Conservation (phyloP, 148 eudicot species). For the Chenopodium suecicum region DNA sequence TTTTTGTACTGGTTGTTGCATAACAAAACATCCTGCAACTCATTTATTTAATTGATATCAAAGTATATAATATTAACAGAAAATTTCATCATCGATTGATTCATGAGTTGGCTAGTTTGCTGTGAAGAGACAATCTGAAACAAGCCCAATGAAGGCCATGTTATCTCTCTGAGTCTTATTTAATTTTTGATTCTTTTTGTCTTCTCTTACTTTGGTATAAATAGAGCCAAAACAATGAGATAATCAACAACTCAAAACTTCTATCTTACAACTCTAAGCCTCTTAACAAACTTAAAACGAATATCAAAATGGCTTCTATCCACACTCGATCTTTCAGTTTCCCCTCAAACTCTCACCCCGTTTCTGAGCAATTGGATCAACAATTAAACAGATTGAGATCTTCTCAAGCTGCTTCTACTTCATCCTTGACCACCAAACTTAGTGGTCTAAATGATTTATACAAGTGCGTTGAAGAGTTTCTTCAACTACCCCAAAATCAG, state of each 20-base stretch:
- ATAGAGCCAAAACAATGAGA: not conserved
- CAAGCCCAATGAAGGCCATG: not conserved
- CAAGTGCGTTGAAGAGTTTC: conserved; percentile 29
- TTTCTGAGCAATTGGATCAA: conserved; percentile 15
- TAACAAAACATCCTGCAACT: not conserved
- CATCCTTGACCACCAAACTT: conserved; percentile 24
- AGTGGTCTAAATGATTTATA: conserved; percentile 21
- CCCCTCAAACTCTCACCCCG: conserved; percentile 26
- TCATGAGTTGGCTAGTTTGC: conserved; percentile 2
- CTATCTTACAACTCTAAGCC: not conserved
- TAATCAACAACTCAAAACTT: not conserved
- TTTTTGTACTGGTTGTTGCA: not conserved
- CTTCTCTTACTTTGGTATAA: conserved; percentile 10
- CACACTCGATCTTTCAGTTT: conserved; percentile 36
- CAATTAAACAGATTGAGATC: conserved; percentile 28
- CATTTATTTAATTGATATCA: not conserved
- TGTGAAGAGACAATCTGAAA: conserved; percentile 4
- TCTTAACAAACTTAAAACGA: not conserved
- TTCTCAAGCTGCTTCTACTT: conserved; percentile 33
- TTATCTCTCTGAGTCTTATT: not conserved
- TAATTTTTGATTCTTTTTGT: conserved; percentile 19
- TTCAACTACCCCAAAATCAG: conserved; percentile 20
- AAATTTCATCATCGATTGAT: not conserved
- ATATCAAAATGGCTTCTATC: conserved; percentile 11
- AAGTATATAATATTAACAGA: no score